Base-by-base conservation (phyloP, 2,329 filamentous ascomycete species). In the Trichoderma sp. region DNA sequence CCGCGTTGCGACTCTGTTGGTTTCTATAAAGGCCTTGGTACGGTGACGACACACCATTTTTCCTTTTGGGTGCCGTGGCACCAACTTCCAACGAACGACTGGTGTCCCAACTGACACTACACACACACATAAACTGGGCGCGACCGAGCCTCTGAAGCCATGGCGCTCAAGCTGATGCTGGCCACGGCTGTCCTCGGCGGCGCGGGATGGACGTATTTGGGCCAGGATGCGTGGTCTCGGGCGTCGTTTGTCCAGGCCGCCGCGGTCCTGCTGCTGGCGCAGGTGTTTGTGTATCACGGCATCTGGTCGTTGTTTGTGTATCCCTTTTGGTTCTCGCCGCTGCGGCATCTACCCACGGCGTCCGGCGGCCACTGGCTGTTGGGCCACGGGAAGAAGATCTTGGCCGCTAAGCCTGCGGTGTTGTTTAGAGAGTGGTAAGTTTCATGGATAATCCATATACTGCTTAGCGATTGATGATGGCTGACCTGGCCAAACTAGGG, bases 351-450 rank as follows among this genome's bases (percentile, higher is more conserved):
- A 6, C 87, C 87, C 3, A 81, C 82, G 55, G 85, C 85, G 0
- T 73, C 75, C 2, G 80, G 78, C 20, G 81, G 80, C 57, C 83
- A 84, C 50, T 87, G 81, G 78, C 79, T 85, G 32, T 80, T 84
- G 71, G 87, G 87, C n/a, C 86, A 88, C 59, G 84, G 80, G 30
- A 70, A 74, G 30, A 79, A 75, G 67, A 85, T 88, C 28, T 47
- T 76, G 15, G 74, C 73, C 0, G 74, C 83, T 57, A 79, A 83
- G 4, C 84, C 81, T 0, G 86, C 85, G 3, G 76, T 79, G 26
- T 85, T 86, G 2, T 81, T 82, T 78, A 79, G 83, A 69, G 81
- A 85, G 67, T 88, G 87, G 87, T 88, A 79, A 39, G 77, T 30
- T 57, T 5, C n/a, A 76, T 23, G 11, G n/a, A n/a, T n/a, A n/a